These are phyloP conservation scores for Eutrema heterophyllum DNA, from an alignment of 345 rosid species.

Conservation along the genomic window DNA sequence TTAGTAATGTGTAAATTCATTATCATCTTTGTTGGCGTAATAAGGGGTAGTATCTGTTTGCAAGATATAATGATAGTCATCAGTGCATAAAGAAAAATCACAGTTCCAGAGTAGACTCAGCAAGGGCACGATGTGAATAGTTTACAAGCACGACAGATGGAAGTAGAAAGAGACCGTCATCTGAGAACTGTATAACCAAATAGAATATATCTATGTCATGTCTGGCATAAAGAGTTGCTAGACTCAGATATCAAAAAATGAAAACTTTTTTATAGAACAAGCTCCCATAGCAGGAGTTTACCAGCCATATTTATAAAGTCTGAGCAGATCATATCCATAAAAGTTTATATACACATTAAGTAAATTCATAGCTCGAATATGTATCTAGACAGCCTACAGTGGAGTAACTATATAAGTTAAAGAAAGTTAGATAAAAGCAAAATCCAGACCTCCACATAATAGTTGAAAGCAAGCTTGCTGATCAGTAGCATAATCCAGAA, in stretches of 20 bases:
- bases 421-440: not conserved
- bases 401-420: not conserved
- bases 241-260: not conserved
- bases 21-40: slow-evolving; percentile 74
- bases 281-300: not conserved
- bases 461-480: slow-evolving; percentile 97
- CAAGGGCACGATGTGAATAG: not conserved
- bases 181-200: not conserved
- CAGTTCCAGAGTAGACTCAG: not conserved
- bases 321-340: too few relatives aligned
- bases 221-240: not conserved
- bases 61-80: slow-evolving; percentile 17
- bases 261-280: not conserved
- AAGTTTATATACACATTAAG: not conserved
- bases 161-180: not conserved
- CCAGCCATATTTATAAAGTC: too few relatives aligned
- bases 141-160: not conserved
- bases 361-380: not conserved
- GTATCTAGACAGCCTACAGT: slow-evolving; percentile 4
- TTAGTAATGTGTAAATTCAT: slow-evolving; percentile 49
- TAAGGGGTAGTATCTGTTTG: slow-evolving; percentile 69
- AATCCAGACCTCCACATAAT: slow-evolving; percentile 80
- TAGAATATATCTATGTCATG: not conserved
- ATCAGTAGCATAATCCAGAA: slow-evolving; percentile 87
- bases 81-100: not conserved